phyloP scores from a whole-genome alignment of 2,329 filamentous ascomycete genomes.

The Lachnellula subtilissima region DNA sequence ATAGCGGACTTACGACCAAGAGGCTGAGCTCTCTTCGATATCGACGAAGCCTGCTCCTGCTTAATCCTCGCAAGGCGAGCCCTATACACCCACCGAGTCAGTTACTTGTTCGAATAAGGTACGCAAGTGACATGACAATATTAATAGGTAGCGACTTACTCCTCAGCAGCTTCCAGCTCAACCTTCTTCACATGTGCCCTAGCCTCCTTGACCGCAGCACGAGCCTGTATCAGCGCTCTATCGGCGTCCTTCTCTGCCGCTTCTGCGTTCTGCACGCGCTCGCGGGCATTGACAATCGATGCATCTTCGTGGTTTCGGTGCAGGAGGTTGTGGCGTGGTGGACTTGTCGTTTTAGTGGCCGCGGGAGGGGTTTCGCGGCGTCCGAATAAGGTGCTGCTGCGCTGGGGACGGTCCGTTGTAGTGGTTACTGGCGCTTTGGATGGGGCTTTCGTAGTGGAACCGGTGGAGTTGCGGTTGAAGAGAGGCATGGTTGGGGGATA shows the following conservation, averaged over 20 bases:
- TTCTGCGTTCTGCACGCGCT: slow-evolving; percentile 60
- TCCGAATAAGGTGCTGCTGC: slow-evolving; percentile 29
- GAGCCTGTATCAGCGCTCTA: slow-evolving; percentile 53
- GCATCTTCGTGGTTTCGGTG: slow-evolving; percentile 52
- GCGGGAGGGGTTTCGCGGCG: slow-evolving; percentile 31
- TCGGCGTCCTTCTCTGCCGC: slow-evolving; percentile 61
- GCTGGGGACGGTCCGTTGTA: slow-evolving; percentile 2
- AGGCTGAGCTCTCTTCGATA: slow-evolving; percentile 65
- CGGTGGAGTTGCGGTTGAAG: slow-evolving; percentile 9
- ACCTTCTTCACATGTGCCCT: slow-evolving; percentile 58
- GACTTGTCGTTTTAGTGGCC: slow-evolving; percentile 21
- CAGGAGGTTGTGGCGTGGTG: slow-evolving; percentile 34
- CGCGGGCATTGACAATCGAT: slow-evolving; percentile 54
- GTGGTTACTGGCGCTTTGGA: slow-evolving; percentile 1
- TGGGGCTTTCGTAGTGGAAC: neutral
- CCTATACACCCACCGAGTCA: slow-evolving; percentile 2
- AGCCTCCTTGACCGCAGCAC: slow-evolving; percentile 56
- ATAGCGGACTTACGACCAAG: slow-evolving; percentile 57
- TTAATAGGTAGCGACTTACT: slow-evolving; percentile 27
- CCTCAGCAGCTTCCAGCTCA: slow-evolving; percentile 61
- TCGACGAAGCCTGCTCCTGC: slow-evolving; percentile 58
- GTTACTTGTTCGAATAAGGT: neutral
- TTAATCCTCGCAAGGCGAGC: slow-evolving; percentile 63
- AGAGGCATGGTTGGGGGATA: slow-evolving; percentile 16
- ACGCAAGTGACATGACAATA: too few relatives aligned